Evolutionary conservation across 495 filamentous ascomycete species (phyloP).

Genomic region (Viridothelium virens): DNA sequence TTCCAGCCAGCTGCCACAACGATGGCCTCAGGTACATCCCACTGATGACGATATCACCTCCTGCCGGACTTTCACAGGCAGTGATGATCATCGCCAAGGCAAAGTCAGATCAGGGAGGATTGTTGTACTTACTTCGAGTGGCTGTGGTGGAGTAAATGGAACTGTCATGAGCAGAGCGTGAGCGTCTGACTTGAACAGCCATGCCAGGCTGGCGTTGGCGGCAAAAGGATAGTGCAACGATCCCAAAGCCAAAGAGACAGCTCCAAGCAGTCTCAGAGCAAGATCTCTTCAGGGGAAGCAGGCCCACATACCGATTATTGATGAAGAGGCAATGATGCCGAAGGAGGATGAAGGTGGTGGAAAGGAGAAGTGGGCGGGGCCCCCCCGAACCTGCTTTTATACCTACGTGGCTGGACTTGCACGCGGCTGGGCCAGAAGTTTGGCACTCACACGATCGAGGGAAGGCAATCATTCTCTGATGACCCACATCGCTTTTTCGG

Average conservation of each 20-base stretch:
- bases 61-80: neutral
- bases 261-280: neutral
- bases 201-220: neutral
- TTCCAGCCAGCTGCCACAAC: too few species aligned
- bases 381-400: too few species aligned
- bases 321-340: neutral
- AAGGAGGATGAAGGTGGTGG: neutral
- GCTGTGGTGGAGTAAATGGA: too few species aligned
- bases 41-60: neutral
- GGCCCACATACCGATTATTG: neutral
- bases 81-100: neutral
- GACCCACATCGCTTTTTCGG: too few species aligned
- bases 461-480: too few species aligned
- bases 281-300: neutral
- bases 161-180: too few species aligned
- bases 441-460: too few species aligned
- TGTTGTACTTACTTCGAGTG: too few species aligned
- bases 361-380: neutral
- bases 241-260: neutral
- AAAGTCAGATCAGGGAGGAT: neutral
- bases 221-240: neutral
- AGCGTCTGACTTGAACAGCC: too few species aligned
- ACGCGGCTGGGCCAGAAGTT: too few species aligned
- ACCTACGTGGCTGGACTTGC: too few species aligned
- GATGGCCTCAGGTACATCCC: neutral